Evolutionary conservation across 441 rosid genomes (phyloP).

Genomic region (Macaranga tanarius): DNA sequence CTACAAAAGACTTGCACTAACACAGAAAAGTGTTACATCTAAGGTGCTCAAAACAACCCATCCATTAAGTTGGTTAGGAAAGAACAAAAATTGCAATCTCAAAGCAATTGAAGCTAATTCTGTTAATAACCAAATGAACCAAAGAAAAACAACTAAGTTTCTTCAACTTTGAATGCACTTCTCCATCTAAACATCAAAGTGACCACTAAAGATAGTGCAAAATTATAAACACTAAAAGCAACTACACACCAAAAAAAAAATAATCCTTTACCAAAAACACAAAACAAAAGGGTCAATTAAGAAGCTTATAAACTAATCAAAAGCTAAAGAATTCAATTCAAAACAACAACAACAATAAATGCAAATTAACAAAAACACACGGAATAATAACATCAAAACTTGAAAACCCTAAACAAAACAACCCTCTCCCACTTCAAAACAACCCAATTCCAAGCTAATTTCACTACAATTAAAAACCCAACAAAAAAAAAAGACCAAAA

Average conservation of each 20-base stretch:
- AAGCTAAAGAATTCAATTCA: conserved; percentile 11
- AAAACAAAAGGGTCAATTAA: background rate
- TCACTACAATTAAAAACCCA: background rate
- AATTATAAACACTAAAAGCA: background rate
- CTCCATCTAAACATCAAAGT: background rate
- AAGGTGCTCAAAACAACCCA: background rate
- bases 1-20: background rate
- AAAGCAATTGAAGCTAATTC: background rate
- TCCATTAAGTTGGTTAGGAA: background rate
- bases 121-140: conserved; percentile 2
- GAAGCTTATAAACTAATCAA: background rate
- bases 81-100: background rate
- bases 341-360: background rate
- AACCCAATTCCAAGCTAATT: conserved; percentile 5
- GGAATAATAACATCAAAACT: background rate
- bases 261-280: background rate
- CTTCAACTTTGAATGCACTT: conserved; percentile 4
- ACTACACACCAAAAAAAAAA: background rate
- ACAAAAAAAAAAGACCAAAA: background rate
- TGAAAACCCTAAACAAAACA: conserved; percentile 20
- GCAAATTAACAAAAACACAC: background rate
- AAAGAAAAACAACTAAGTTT: background rate
- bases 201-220: conserved; percentile 6
- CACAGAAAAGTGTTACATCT: background rate
- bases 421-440: background rate